These are phyloP conservation scores for Gossypioides kirkii DNA, from an alignment of 345 rosid genomes.

Conservation along the genomic window DNA sequence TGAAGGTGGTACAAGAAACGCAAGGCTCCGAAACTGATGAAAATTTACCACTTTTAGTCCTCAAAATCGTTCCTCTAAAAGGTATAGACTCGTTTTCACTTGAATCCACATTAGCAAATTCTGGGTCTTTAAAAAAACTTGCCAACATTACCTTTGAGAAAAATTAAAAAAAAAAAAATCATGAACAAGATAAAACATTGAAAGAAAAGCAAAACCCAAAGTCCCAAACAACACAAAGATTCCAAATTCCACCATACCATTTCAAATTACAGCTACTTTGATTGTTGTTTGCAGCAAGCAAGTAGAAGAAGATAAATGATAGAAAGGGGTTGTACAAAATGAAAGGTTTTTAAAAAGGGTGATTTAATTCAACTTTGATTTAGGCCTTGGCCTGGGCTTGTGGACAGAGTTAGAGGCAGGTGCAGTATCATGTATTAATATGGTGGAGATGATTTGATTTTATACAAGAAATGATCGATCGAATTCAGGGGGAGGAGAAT, in stretches of 20 bases:
- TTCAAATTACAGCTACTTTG: not conserved
- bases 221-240: not conserved
- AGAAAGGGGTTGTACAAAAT: not conserved
- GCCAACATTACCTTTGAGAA: constrained; percentile 22
- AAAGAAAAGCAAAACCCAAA: not conserved
- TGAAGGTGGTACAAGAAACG: constrained; percentile 75
- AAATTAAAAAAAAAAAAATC: not conserved
- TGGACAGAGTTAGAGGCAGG: constrained; percentile 8
- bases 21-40: constrained; percentile 31
- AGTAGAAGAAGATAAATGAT: not conserved
- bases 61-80: constrained; percentile 18
- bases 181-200: not conserved
- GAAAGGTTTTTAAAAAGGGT: not conserved
- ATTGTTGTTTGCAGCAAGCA: not conserved
- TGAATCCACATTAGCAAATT: constrained; percentile 26
- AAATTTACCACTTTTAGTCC: constrained; percentile 15
- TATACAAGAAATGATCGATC: not conserved
- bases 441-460: not conserved
- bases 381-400: not conserved
- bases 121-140: constrained; percentile 22
- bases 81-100: constrained; percentile 22
- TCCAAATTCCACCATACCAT: constrained; percentile 7
- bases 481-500: not conserved
- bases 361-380: not conserved
- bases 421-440: not conserved